Evolutionary conservation across 2,329 filamentous ascomycete genomes (phyloP).

Genomic region (Claviceps sp.): DNA sequence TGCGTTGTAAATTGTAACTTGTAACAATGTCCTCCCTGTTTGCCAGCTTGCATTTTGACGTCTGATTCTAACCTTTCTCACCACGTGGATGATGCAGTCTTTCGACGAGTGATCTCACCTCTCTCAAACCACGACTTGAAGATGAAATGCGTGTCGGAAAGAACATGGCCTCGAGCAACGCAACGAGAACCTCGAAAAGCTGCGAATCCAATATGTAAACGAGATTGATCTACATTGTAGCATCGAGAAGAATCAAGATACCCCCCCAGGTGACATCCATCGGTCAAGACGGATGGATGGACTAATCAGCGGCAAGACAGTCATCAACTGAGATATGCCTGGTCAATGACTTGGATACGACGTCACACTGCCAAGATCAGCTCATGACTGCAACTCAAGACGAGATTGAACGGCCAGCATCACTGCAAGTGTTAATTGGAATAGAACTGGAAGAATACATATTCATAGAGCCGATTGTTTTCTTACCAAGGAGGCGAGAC

Average conservation of each 20-base stretch:
- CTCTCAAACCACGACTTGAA: not conserved
- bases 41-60: not conserved
- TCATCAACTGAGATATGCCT: too few species aligned
- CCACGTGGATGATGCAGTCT: not conserved
- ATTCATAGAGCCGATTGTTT: too few species aligned
- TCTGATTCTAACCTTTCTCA: too few species aligned
- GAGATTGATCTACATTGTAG: not conserved
- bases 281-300: not conserved
- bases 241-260: not conserved
- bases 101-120: not conserved
- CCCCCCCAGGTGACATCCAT: not conserved
- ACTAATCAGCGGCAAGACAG: not conserved
- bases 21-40: too few species aligned
- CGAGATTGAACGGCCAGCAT: too few species aligned
- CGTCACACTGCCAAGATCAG: too few species aligned
- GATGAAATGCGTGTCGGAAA: not conserved
- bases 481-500: too few species aligned
- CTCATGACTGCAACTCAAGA: too few species aligned
- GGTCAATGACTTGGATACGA: too few species aligned
- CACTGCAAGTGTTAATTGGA: too few species aligned
- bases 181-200: not conserved
- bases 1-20: too few species aligned
- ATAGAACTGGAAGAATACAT: too few species aligned
- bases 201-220: not conserved
- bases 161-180: not conserved